Evolutionary conservation across 116 monocot species (phyloP).

Genomic region (Papilionanthe hybrid): DNA sequence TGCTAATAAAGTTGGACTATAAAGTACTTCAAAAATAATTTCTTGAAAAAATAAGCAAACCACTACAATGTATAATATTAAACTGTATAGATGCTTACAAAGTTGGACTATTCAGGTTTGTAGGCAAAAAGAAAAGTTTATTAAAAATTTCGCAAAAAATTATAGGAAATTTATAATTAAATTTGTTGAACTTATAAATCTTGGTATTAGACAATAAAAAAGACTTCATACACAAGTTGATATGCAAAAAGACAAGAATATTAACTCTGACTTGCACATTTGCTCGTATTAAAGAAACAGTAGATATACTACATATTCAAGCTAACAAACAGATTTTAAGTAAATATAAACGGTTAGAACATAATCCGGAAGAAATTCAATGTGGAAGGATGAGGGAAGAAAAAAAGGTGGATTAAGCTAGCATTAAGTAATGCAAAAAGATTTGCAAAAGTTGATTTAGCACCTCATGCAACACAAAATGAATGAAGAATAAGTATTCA

Average conservation of each 20-base stretch:
- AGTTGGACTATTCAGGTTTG: too few species aligned
- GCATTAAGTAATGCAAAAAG: not conserved
- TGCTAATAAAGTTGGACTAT: not conserved
- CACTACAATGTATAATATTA: not conserved
- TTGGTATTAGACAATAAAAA: not conserved
- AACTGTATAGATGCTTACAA: too few species aligned
- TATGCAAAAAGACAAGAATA: not conserved
- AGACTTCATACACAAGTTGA: not conserved
- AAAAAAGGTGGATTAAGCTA: not conserved
- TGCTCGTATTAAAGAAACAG: not conserved
- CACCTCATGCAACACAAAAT: not conserved
- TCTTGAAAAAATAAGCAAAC: not conserved
- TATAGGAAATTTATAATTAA: too few species aligned
- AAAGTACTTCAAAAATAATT: not conserved
- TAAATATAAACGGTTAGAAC: not conserved
- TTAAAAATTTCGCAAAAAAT: not conserved
- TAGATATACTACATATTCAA: not conserved
- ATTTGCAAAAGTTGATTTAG: not conserved
- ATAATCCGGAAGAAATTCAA: not conserved
- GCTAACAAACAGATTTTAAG: not conserved
- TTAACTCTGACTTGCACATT: not conserved
- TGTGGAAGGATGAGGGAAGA: not conserved
- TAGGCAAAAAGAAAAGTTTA: not conserved
- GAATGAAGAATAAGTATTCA: not conserved
- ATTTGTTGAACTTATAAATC: not conserved